These are phyloP conservation scores for Xerocomellus intermedius DNA, from an alignment of 768 basidiomycete genomes.

Conservation along the genomic window DNA sequence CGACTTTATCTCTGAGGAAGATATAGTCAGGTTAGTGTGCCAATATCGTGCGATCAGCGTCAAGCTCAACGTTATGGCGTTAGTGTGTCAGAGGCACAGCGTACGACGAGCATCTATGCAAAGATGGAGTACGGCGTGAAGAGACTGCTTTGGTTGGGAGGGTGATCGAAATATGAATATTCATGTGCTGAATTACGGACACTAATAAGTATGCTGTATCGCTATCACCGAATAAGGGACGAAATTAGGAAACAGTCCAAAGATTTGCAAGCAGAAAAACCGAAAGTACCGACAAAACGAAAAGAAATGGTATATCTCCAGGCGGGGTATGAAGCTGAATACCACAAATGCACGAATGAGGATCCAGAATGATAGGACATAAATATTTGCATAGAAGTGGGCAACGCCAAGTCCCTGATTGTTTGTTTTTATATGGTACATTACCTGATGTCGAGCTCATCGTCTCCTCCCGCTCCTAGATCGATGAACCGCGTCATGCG, in stretches of 20 bases:
- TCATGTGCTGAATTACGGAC: conserved; percentile 11
- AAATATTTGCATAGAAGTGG: conserved; percentile 6
- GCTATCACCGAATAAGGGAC: conserved; percentile 8
- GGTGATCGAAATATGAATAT: conserved; percentile 35
- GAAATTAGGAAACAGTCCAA: conserved; percentile 2
- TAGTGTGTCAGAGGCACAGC: conserved; percentile 80
- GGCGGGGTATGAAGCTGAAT: conserved; percentile 12
- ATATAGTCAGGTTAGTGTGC: conserved; percentile 71
- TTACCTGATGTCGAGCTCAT: conserved; percentile 33
- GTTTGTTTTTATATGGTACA: conserved; percentile 17
- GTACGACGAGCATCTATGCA: conserved; percentile 81
- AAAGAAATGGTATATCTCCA: conserved; percentile 23
- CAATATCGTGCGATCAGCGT: not conserved
- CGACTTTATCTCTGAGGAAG: conserved; percentile 58
- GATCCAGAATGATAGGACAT: conserved; percentile 21
- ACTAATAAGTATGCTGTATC: conserved; percentile 14
- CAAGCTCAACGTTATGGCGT: conserved; percentile 1
- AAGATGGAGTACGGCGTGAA: conserved; percentile 96
- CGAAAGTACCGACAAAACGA: conserved; percentile 16
- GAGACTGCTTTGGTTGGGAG: conserved; percentile 83
- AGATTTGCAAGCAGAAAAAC: conserved; percentile 5
- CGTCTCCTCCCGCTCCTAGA: conserved; percentile 39
- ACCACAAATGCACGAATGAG: conserved; percentile 20
- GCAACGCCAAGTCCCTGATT: conserved; percentile 22
- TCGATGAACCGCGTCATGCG: conserved; percentile 82